Percentiles rank a stretch among this genome's conserved stretches.
These are phyloP conservation scores for Berberis vulgaris DNA, from an alignment of 164 flowering plant species.

Conservation along the genomic window DNA sequence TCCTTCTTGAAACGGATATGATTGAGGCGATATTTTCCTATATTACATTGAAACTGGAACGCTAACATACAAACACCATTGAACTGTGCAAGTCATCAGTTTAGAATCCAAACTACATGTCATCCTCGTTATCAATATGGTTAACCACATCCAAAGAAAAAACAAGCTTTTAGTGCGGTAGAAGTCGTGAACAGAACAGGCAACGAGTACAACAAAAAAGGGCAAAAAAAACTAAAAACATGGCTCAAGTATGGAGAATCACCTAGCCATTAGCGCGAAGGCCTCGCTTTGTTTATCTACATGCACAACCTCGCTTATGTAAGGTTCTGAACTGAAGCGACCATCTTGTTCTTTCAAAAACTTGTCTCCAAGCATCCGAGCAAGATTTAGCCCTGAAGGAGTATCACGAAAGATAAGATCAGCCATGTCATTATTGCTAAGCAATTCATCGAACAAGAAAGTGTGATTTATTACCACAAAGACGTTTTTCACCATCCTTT, in stretches of 20 bases:
- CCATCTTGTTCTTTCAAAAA: slow-evolving; percentile 83
- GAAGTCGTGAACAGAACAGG: neutral
- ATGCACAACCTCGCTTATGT: slow-evolving; percentile 61
- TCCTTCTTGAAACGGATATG: no score
- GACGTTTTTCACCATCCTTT: slow-evolving; percentile 82
- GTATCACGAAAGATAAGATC: neutral
- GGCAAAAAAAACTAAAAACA: neutral
- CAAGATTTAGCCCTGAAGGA: slow-evolving; percentile 74
- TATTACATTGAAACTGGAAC: no score
- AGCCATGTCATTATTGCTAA: neutral
- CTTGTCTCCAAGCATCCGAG: slow-evolving; percentile 96
- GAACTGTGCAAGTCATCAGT: no score
- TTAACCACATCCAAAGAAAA: no score
- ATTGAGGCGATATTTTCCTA: no score
- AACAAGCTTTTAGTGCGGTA: no score
- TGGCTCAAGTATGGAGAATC: neutral
- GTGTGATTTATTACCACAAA: slow-evolving; percentile 46
- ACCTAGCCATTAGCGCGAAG: slow-evolving; percentile 93
- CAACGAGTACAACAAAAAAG: neutral
- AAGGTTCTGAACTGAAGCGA: slow-evolving; percentile 89
- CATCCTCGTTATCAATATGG: no score
- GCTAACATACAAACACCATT: no score
- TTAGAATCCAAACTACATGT: no score
- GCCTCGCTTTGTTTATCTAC: slow-evolving; percentile 47
- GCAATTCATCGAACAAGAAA: neutral